Base-by-base conservation (phyloP, 2,329 filamentous ascomycete species). In the Atkinsonella texensis region DNA sequence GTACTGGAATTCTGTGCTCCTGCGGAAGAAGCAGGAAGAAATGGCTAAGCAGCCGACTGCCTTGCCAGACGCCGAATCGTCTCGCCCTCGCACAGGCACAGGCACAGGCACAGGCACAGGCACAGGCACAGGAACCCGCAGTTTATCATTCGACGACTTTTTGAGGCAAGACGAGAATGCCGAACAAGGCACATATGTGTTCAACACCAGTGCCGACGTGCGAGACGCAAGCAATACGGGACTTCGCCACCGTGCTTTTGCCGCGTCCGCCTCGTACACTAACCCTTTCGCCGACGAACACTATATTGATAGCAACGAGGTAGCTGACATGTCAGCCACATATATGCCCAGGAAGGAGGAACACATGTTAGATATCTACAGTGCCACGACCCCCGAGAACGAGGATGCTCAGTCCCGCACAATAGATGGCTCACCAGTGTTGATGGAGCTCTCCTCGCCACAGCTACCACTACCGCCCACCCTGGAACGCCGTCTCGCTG, bases 251-350 rank as follows among this genome's bases (percentile, higher is more conserved):
- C 74, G 72, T 18, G 64, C 63, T 32, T 71, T 74, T 8, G 74
- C 72, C 3, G 63, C 35, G 12, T 20, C 52, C 8, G 68, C 75
- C 1, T 54, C 74, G 17, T 78, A 78, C 57, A 69, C 76, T 52
- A 80, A 83, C 62, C 80, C 80, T 2, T 83, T 83, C 54, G 70
- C 74, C 42, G 77, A 80, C 56, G 77, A 80, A 61, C 65, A 79
- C 57, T 70, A 72, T 46, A 76, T 80, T 54, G 74, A 75, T 18
- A 60, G 65, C 42, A 68, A 74, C n/a, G 74, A 79, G 35, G 63
- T 69, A 3, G 60, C 63, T 28, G 55, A 62, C 13, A 62, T 70
- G 47, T 68, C 71, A 53, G 66, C 68, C 43, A 70, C 63, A 53
- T 63, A 71, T 28, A 68, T 72, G 1, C 74, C 72, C 9, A 68